A percentile compares a stretch with the other conserved stretches of the same genome.
These are phyloP conservation scores for Sodiomyces alkalinus DNA, from an alignment of 2,329 filamentous ascomycete genomes.

Conservation along the genomic window DNA sequence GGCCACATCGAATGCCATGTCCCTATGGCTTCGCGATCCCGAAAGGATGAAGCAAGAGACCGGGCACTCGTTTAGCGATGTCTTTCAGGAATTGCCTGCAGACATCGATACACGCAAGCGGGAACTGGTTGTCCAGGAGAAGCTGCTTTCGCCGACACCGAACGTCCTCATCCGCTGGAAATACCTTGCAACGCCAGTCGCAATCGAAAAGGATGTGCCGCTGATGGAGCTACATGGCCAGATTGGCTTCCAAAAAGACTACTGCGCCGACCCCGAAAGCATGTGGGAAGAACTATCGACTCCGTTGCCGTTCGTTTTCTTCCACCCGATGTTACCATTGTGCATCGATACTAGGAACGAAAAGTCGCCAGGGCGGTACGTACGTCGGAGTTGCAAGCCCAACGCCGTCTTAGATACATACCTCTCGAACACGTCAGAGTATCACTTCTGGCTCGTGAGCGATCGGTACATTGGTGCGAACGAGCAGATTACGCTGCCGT, in stretches of 20 bases:
- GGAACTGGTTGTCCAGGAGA: constrained; percentile 34
- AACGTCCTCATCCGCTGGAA: constrained; percentile 56
- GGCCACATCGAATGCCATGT: constrained; percentile 57
- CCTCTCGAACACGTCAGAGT: constrained; percentile 61
- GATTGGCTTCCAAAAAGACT: constrained; percentile 59
- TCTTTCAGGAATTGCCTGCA: constrained; percentile 44
- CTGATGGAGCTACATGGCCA: constrained; percentile 63
- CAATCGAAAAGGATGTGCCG: constrained; percentile 41
- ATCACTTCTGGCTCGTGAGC: constrained; percentile 87
- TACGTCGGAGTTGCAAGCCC: constrained; percentile 81
- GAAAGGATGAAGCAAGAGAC: constrained; percentile 53
- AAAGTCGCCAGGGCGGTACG: constrained; percentile 73
- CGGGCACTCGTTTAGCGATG: constrained; percentile 47
- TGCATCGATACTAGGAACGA: constrained; percentile 86
- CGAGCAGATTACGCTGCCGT: constrained; percentile 49
- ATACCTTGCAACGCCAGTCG: constrained; percentile 35
- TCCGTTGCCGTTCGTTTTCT: constrained; percentile 63
- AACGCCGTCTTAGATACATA: constrained; percentile 83
- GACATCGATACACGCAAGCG: constrained; percentile 26
- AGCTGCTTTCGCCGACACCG: constrained; percentile 25
- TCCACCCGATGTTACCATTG: constrained; percentile 75
- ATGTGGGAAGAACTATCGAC: constrained; percentile 52
- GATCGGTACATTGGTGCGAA: constrained; percentile 55
- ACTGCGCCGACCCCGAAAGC: constrained; percentile 50
- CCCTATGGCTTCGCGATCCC: constrained; percentile 63